Percentiles rank a stretch among this genome's conserved stretches.
These are phyloP conservation scores for Rhizopogon roseolus DNA, from an alignment of 768 basidiomycete genomes.

Conservation along the genomic window DNA sequence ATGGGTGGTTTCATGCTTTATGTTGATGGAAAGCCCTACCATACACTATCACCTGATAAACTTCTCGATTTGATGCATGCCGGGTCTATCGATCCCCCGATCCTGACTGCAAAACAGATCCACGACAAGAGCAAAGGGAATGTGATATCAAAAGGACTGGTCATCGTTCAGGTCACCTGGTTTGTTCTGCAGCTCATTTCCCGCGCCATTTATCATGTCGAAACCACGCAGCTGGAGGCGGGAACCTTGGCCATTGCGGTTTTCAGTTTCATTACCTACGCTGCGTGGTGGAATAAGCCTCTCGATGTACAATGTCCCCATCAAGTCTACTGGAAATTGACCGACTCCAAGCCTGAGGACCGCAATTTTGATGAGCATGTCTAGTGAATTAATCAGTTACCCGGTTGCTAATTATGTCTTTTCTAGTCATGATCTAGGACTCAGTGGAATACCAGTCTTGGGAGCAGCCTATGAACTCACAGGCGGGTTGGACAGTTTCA, in stretches of 20 bases:
- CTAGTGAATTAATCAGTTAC: neutral
- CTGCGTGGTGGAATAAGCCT: conserved; percentile 37
- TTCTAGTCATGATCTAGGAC: neutral
- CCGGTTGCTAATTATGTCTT: neutral
- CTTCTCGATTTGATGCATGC: neutral
- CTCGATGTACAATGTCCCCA: conserved; percentile 22
- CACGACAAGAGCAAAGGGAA: conserved; percentile 29
- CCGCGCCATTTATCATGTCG: conserved; percentile 17
- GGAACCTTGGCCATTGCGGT: conserved; percentile 29
- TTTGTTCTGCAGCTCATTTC: conserved; percentile 26
- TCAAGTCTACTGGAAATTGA: neutral
- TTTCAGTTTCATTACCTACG: conserved; percentile 26
- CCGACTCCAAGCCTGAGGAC: neutral
- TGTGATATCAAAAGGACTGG: conserved; percentile 26
- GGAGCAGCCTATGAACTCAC: no score
- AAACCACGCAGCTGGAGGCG: conserved; percentile 31
- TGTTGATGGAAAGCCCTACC: neutral
- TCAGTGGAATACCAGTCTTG: no score
- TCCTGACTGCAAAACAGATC: conserved; percentile 10
- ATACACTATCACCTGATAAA: neutral
- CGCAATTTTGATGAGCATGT: neutral
- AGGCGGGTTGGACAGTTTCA: neutral
- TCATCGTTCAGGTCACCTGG: conserved; percentile 31
- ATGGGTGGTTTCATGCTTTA: conserved; percentile 20
- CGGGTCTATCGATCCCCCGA: neutral